phyloP scores from a whole-genome alignment of 257 asterid genomes.

The Avicennia marina region DNA sequence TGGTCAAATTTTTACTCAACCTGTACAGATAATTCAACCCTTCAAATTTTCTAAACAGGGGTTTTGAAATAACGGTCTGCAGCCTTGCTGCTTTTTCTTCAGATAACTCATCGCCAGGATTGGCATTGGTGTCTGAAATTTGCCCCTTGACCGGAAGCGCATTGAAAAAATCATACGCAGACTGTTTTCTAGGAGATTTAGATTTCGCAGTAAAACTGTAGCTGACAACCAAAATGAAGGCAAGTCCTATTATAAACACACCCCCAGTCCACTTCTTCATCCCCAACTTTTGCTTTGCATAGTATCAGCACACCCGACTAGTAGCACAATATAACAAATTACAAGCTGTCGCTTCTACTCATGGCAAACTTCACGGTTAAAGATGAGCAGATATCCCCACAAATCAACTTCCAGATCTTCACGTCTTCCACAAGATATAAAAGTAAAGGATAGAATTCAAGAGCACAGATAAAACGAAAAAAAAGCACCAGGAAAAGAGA shows the following conservation, averaged over 20 bases:
- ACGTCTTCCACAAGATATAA: too few relatives aligned
- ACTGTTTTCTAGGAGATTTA: slow-evolving; percentile 40
- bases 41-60: slow-evolving; percentile 35
- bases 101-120: slow-evolving; percentile 19
- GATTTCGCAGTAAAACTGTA: slow-evolving; percentile 43
- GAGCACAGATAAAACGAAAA: too few relatives aligned
- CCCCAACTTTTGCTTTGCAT: slow-evolving; percentile 22
- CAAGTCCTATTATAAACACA: slow-evolving; percentile 47
- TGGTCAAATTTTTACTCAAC: slow-evolving; percentile 39
- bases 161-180: slow-evolving; percentile 71
- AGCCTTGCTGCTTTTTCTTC: slow-evolving; percentile 20
- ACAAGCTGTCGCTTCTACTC: too few relatives aligned
- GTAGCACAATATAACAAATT: too few relatives aligned
- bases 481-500: too few relatives aligned
- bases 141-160: slow-evolving; percentile 32
- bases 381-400: too few relatives aligned
- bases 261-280: slow-evolving; percentile 87
- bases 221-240: slow-evolving; percentile 47
- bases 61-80: slow-evolving; percentile 30
- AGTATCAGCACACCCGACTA: neutral
- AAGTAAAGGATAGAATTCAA: too few relatives aligned
- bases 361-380: too few relatives aligned
- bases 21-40: slow-evolving; percentile 52
- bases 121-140: slow-evolving; percentile 11
- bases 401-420: too few relatives aligned